phyloP scores from a whole-genome alignment of 805 yeast species.

The Saccharomycopsis olivae region DNA sequence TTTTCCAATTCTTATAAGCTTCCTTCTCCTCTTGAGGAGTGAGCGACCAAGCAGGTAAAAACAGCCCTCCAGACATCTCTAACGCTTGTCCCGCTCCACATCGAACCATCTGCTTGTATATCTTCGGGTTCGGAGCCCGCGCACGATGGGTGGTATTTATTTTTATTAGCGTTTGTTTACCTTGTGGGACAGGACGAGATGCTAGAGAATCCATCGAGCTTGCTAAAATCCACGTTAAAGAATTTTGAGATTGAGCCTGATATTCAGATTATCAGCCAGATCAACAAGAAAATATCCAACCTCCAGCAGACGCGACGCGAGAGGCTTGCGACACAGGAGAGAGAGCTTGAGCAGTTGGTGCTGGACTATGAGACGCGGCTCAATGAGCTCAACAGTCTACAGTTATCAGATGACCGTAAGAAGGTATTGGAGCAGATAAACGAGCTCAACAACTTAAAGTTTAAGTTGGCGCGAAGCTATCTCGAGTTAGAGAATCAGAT shows the following conservation, averaged over 20 bases:
- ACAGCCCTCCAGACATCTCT: not conserved
- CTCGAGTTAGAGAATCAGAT: constrained; percentile 38
- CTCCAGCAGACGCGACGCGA: constrained; percentile 25
- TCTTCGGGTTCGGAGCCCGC: no score
- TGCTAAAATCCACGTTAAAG: constrained; percentile 34
- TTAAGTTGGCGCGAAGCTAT: constrained; percentile 40
- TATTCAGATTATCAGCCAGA: constrained; percentile 33
- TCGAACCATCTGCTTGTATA: no score
- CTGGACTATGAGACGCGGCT: constrained; percentile 14
- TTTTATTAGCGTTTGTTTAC: no score
- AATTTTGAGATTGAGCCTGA: constrained; percentile 45
- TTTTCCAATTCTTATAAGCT: constrained; percentile 61
- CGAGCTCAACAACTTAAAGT: constrained; percentile 34
- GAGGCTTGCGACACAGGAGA: constrained; percentile 20
- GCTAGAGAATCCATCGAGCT: constrained; percentile 15
- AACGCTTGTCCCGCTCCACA: not conserved
- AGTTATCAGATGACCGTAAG: constrained; percentile 23
- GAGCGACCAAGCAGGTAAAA: constrained; percentile 63
- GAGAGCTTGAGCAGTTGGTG: constrained; percentile 19
- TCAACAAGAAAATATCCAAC: constrained; percentile 28
- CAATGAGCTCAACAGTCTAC: constrained; percentile 19
- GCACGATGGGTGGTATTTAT: no score
- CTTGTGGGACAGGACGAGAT: no score
- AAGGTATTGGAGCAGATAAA: constrained; percentile 26
- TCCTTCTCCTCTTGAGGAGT: constrained; percentile 70